A percentile compares a stretch with the other conserved stretches of the same genome.
These are phyloP conservation scores for Cyberlindnera subsufficiens DNA, from an alignment of 805 yeast species.

Conservation along the genomic window DNA sequence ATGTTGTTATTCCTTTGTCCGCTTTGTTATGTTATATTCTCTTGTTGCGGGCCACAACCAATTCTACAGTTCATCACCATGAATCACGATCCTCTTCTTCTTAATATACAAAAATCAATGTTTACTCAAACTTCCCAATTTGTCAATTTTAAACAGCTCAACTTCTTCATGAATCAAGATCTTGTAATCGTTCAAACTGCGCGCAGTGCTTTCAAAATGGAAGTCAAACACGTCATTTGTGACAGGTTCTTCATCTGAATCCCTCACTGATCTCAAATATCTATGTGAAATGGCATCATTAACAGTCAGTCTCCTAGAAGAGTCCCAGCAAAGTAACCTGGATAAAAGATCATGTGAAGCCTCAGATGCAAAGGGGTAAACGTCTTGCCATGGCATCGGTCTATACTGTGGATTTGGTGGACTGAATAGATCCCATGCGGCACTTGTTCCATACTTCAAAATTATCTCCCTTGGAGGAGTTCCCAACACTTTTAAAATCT, in stretches of 20 bases:
- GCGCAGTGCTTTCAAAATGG: conserved; percentile 48
- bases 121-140: conserved; percentile 5
- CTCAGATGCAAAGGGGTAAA: conserved; percentile 59
- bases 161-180: conserved; percentile 48
- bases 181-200: conserved; percentile 40
- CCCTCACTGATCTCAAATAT: conserved; percentile 49
- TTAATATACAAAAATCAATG: neutral
- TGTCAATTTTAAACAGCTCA: conserved; percentile 36
- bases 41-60: too few relatives aligned
- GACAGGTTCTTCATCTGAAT: conserved; percentile 47
- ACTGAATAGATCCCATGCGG: conserved; percentile 40
- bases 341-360: conserved; percentile 49
- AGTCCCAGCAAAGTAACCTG: conserved; percentile 59
- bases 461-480: conserved; percentile 51
- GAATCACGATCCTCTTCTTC: too few relatives aligned
- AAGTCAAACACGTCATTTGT: conserved; percentile 53
- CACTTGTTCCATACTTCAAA: conserved; percentile 36
- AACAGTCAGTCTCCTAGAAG: conserved; percentile 46
- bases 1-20: neutral
- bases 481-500: conserved; percentile 67
- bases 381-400: conserved; percentile 39
- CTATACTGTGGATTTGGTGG: conserved; percentile 38
- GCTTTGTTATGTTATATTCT: too few relatives aligned
- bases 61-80: too few relatives aligned
- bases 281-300: conserved; percentile 51